These are phyloP conservation scores for Arxiozyma slooffiae DNA, from an alignment of 1,139 yeast species.

Conservation along the genomic window DNA sequence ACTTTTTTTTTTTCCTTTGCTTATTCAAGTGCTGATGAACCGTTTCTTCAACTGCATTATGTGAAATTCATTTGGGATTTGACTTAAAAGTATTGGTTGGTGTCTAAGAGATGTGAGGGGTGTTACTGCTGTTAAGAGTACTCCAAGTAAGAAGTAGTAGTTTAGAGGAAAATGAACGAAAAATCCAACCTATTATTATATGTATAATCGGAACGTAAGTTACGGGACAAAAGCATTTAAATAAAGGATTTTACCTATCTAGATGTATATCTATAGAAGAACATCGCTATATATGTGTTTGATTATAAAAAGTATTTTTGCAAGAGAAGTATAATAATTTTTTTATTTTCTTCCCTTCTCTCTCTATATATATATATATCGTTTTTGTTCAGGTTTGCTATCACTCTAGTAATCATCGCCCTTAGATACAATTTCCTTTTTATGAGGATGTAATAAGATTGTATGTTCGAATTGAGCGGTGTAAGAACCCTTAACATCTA, in stretches of 20 bases:
- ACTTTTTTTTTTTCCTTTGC: neutral
- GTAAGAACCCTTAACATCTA: conserved; percentile 72
- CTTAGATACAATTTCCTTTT: conserved; percentile 86
- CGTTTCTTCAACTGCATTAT: too few relatives aligned
- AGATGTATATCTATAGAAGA: neutral
- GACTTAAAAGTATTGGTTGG: too few relatives aligned
- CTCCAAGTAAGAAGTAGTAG: too few relatives aligned
- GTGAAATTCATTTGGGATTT: too few relatives aligned
- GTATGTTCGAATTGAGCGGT: conserved; percentile 98
- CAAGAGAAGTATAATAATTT: too few relatives aligned
- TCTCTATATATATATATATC: neutral
- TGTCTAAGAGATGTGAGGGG: too few relatives aligned
- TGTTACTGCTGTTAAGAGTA: too few relatives aligned
- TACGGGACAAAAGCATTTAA: too few relatives aligned
- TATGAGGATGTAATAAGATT: conserved; percentile 76
- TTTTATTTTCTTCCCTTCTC: neutral
- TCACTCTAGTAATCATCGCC: conserved; percentile 73
- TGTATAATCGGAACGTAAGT: neutral
- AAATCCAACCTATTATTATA: too few relatives aligned
- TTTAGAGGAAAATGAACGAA: too few relatives aligned
- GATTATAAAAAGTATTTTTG: neutral
- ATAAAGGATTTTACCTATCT: neutral
- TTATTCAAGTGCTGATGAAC: neutral
- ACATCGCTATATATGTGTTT: neutral
- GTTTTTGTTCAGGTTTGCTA: neutral